Evolutionary conservation across 305 asterid species (phyloP).

Genomic region (Rubia tinctorum): DNA sequence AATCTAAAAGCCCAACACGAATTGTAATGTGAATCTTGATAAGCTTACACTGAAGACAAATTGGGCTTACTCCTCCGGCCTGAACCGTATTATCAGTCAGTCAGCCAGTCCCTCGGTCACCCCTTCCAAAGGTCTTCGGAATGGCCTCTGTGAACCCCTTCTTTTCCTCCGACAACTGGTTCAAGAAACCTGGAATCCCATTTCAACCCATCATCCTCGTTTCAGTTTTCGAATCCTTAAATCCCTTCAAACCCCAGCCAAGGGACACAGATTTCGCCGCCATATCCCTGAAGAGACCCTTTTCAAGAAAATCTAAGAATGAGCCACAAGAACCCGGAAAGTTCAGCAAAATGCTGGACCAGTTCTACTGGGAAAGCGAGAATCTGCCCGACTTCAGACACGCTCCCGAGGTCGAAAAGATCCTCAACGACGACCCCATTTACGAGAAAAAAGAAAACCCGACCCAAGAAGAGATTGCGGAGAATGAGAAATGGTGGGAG

Average conservation of each 20-base stretch:
- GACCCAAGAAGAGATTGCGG: slow-evolving; percentile 66
- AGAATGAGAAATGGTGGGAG: slow-evolving; percentile 79
- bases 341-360: slow-evolving; percentile 61
- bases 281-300: slow-evolving; percentile 45
- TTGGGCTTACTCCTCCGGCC: neutral
- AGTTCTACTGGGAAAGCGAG: slow-evolving; percentile 83
- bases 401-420: slow-evolving; percentile 68
- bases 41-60: neutral
- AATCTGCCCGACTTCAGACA: slow-evolving; percentile 75
- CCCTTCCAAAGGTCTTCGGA: neutral
- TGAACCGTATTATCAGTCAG: neutral
- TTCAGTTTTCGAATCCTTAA: slow-evolving; percentile 33
- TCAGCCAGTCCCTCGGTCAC: neutral
- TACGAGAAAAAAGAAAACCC: slow-evolving; percentile 72
- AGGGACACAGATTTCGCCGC: slow-evolving; percentile 62
- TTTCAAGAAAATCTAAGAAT: slow-evolving; percentile 40
- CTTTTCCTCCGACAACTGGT: slow-evolving; percentile 77
- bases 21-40: neutral
- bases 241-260: slow-evolving; percentile 44
- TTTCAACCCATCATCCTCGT: slow-evolving; percentile 49
- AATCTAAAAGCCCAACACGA: neutral
- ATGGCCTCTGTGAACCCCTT: slow-evolving; percentile 71
- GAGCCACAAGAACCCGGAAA: slow-evolving; percentile 52
- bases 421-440: slow-evolving; percentile 64
- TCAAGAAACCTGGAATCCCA: slow-evolving; percentile 49